These are phyloP conservation scores for Galeopsis tetrahit DNA, from an alignment of 257 asterid species.

Conservation along the genomic window DNA sequence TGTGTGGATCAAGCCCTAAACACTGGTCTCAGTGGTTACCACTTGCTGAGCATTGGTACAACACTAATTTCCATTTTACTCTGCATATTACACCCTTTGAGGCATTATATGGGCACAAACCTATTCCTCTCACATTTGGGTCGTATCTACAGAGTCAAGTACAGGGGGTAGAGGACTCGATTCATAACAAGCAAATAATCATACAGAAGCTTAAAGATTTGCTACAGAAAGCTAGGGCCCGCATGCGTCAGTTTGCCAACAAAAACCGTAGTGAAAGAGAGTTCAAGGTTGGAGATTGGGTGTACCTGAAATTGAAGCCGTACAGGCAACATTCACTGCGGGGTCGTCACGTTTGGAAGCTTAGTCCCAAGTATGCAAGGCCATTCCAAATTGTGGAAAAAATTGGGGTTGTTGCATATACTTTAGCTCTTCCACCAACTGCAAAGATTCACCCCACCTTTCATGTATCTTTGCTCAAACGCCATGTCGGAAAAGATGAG, in stretches of 20 bases:
- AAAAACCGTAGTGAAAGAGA: neutral
- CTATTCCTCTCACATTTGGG: too few relatives aligned
- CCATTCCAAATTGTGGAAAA: neutral
- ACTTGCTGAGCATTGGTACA: too few relatives aligned
- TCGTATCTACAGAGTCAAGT: too few relatives aligned
- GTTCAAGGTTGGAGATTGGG: neutral
- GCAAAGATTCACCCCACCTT: neutral
- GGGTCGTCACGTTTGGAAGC: neutral
- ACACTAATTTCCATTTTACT: too few relatives aligned
- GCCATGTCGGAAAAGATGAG: neutral
- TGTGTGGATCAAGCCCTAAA: too few relatives aligned
- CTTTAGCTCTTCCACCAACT: too few relatives aligned
- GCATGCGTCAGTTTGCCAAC: neutral
- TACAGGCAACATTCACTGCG: neutral
- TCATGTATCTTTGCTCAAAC: neutral
- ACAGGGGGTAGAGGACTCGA: too few relatives aligned
- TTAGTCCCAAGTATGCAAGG: neutral
- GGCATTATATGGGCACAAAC: too few relatives aligned
- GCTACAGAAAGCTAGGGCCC: neutral
- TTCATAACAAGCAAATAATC: too few relatives aligned
- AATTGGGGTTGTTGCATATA: neutral
- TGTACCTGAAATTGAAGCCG: neutral
- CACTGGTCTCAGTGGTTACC: too few relatives aligned
- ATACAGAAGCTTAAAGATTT: neutral
- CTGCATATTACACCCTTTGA: too few relatives aligned